Conservation (phyloP, 2,329 filamentous ascomycete species). For the Penicillium janthinellum region DNA sequence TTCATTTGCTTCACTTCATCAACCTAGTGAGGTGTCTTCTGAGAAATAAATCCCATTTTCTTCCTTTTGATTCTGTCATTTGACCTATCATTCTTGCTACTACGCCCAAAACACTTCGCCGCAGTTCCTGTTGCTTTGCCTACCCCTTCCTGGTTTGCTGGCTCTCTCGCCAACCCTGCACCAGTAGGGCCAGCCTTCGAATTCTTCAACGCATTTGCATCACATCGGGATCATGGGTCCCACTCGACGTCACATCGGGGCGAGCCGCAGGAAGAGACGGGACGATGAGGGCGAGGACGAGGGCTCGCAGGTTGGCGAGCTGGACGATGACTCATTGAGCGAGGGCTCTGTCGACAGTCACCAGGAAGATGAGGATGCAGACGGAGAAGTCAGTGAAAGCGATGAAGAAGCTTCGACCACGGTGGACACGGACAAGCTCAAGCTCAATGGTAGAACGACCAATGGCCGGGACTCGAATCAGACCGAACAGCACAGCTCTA, state of each 20-base stretch:
- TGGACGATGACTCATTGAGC: constrained; percentile 65
- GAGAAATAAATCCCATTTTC: constrained; percentile 1
- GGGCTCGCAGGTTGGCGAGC: constrained; percentile 51
- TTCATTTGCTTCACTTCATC: constrained; percentile 14
- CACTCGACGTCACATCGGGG: constrained; percentile 47
- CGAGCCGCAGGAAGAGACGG: constrained; percentile 47
- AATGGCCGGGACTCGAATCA: constrained; percentile 34
- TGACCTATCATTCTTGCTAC: constrained; percentile 25
- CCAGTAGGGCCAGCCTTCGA: constrained; percentile 1
- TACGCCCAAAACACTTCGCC: constrained; percentile 22
- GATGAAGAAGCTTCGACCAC: constrained; percentile 49
- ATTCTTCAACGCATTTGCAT: background rate
- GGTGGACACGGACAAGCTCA: constrained; percentile 26
- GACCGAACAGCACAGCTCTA: constrained; percentile 39
- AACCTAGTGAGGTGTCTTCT: constrained; percentile 4
- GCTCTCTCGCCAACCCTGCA: constrained; percentile 10
- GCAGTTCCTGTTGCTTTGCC: constrained; percentile 20
- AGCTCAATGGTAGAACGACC: constrained; percentile 26
- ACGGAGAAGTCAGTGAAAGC: constrained; percentile 62
- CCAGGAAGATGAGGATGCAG: constrained; percentile 60
- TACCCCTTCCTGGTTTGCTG: constrained; percentile 12
- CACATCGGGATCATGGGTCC: constrained; percentile 41
- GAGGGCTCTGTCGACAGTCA: constrained; percentile 62
- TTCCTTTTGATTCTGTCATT: constrained; percentile 10
- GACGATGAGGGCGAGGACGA: constrained; percentile 55